Evolutionary conservation across 768 basidiomycete genomes (phyloP), one percentile per base, ranked within the genome.

Genomic region (Leccinum longicurvipes): DNA sequence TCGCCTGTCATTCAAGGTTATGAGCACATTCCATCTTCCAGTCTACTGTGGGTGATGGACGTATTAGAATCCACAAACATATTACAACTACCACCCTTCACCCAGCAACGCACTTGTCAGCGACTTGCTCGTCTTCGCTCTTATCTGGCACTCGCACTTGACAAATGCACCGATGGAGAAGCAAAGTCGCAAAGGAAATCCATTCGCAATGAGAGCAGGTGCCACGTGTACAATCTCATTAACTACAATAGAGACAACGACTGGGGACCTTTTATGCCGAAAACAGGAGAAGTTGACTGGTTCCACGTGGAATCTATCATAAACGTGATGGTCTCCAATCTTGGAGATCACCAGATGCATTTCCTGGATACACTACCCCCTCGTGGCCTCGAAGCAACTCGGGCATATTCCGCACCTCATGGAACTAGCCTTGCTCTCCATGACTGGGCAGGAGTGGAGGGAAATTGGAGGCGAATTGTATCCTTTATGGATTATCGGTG

Each of bases 401-500:
- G 83, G 9, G 73, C 79, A n/a, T 79, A 80, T 60, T 84, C 83
- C 17, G 82, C 82, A 10, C 79, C 80, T 12, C 76, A 74, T 17
- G 60, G 69, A 50, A 68, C 64, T 9, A 63, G 69, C 41, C 67
- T 67, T 42, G 34, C 61, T 36, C 60, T 67, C 8, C 60, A 64
- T 19, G 87, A 89, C 65, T 91, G 89, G 89, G 87, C 87, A 19
- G 87, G 87, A 11, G 79, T 89, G 3, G 82, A 85, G 68, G 88
- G 88, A 7, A 79, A 76, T n/a, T 91, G 89, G 89, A 75, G 80
- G 59, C 74, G 89, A 68, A 83, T 84, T 57, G 82, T 90, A 19
- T 88, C 82, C 57, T 90, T 87, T 62, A 84, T 89, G 85, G 89
- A 90, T 72, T 88, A 89, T 68, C 78, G 84, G 86, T 86, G 55